phyloP scores from a whole-genome alignment of 2,329 filamentous ascomycete species.

The Metarhizium sp. region DNA sequence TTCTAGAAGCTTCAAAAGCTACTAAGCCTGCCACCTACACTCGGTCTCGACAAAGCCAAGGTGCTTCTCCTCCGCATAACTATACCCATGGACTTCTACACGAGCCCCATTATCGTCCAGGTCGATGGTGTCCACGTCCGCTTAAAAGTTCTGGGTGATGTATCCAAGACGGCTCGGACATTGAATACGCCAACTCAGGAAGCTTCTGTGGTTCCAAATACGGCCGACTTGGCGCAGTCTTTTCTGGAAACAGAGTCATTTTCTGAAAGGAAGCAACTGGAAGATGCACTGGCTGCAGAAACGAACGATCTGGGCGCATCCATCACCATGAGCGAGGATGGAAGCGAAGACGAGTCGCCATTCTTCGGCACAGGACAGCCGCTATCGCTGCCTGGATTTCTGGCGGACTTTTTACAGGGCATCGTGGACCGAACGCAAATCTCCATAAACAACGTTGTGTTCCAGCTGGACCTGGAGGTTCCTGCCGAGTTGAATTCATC shows the following conservation, averaged over 20 bases:
- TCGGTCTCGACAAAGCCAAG: slow-evolving; percentile 64
- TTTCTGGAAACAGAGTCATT: slow-evolving; percentile 65
- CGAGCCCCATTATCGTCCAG: slow-evolving; percentile 72
- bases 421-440: slow-evolving; percentile 64
- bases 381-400: slow-evolving; percentile 58
- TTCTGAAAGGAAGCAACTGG: slow-evolving; percentile 56
- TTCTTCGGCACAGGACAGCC: slow-evolving; percentile 61
- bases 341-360: slow-evolving; percentile 48
- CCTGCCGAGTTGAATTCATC: slow-evolving; percentile 38
- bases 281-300: slow-evolving; percentile 57
- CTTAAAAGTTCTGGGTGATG: slow-evolving; percentile 37
- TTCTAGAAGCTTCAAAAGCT: slow-evolving; percentile 67
- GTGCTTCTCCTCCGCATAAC: slow-evolving; percentile 70
- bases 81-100: slow-evolving; percentile 80
- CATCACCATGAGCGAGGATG: slow-evolving; percentile 49
- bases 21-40: slow-evolving; percentile 62
- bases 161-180: slow-evolving; percentile 32
- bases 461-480: slow-evolving; percentile 55
- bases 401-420: slow-evolving; percentile 64
- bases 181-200: slow-evolving; percentile 18
- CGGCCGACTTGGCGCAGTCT: slow-evolving; percentile 65
- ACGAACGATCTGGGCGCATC: slow-evolving; percentile 54
- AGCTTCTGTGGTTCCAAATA: slow-evolving; percentile 48
- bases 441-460: slow-evolving; percentile 52
- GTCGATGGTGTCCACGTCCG: slow-evolving; percentile 72